These are phyloP conservation scores for Tillandsia leiboldiana DNA, from an alignment of 176 grass and related monocot species.

Conservation along the genomic window DNA sequence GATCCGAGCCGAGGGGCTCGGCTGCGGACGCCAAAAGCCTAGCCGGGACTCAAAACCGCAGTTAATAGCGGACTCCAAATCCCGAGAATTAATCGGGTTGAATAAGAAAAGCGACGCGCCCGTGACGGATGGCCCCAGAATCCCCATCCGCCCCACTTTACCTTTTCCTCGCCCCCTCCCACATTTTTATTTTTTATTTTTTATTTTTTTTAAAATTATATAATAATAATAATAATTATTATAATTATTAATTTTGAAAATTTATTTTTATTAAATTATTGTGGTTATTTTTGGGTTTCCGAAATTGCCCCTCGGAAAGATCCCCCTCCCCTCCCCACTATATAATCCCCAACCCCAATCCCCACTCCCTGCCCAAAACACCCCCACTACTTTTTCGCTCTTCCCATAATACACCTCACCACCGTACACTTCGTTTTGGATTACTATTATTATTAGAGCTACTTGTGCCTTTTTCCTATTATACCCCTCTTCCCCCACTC, in stretches of 20 bases:
- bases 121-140: conserved; percentile 2
- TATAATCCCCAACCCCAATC: conserved; percentile 21
- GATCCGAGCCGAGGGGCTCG: neutral
- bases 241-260: conserved; percentile 4
- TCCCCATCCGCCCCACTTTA: neutral
- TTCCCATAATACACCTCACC: neutral
- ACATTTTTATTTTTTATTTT: conserved; percentile 8
- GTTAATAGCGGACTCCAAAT: neutral
- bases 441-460: too few relatives aligned
- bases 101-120: neutral
- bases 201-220: neutral
- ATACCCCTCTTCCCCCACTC: neutral
- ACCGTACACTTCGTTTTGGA: too few relatives aligned
- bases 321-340: conserved; percentile 4
- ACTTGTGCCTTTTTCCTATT: too few relatives aligned
- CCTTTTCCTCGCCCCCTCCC: conserved; percentile 9
- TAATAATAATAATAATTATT: neutral
- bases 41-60: neutral
- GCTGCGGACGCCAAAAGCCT: neutral
- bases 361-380: conserved; percentile 4
- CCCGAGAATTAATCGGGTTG: neutral
- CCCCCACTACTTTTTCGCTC: conserved; percentile 9
- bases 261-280: conserved; percentile 12
- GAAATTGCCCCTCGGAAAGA: conserved; percentile 4
- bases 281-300: neutral